Conservation (phyloP, 2,329 filamentous ascomycete species). For the Fusarium austroafricanum region DNA sequence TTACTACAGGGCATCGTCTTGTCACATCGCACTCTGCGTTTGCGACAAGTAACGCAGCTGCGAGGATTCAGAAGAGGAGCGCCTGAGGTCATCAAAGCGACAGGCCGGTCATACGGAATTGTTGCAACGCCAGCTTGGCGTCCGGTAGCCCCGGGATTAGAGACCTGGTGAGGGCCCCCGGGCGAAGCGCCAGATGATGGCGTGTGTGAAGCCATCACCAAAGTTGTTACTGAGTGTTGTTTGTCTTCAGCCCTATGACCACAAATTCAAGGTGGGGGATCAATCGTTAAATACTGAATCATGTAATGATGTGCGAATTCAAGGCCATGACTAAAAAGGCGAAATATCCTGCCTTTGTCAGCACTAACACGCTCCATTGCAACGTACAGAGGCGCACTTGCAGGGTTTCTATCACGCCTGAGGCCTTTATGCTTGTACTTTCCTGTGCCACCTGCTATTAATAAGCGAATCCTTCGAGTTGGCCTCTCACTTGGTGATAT, state of each 20-base stretch:
- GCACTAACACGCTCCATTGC: constrained; percentile 13
- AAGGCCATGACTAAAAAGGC: neutral
- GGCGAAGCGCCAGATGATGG: constrained; percentile 27
- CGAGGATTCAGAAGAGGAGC: constrained; percentile 56
- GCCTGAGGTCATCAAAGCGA: constrained; percentile 40
- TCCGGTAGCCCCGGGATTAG: constrained; percentile 14
- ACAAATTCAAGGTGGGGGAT: neutral
- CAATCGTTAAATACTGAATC: constrained; percentile 1
- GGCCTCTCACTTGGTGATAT: neutral
- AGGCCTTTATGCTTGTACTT: neutral
- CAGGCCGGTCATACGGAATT: constrained; percentile 34
- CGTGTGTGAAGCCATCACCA: constrained; percentile 29
- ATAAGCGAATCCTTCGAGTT: neutral
- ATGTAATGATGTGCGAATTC: neutral
- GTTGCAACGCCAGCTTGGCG: constrained; percentile 24
- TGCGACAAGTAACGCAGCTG: constrained; percentile 61
- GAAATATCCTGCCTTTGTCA: constrained; percentile 12
- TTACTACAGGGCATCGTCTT: constrained; percentile 74
- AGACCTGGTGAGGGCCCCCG: neutral
- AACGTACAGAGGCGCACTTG: neutral
- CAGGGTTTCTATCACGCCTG: neutral
- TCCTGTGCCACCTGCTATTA: neutral
- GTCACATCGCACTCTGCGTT: constrained; percentile 79
- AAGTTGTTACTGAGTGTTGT: neutral
- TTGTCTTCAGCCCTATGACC: neutral